Conservation (phyloP, 2,329 filamentous ascomycete species). For the Calonectria pauciramosa region DNA sequence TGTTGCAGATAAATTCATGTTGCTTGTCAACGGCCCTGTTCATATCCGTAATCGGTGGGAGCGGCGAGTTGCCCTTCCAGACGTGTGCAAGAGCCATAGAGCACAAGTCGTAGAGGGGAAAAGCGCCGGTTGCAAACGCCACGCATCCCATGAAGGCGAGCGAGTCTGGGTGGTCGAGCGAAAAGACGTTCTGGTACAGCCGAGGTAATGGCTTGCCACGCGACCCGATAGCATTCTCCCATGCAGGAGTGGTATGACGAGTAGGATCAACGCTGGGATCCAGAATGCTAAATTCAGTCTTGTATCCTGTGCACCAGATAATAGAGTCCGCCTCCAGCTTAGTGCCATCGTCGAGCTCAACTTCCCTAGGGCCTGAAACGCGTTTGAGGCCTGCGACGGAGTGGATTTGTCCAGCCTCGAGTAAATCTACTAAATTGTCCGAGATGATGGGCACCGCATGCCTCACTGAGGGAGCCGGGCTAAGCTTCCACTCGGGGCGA, state of each 20-base stretch:
- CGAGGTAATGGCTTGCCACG: slow-evolving; percentile 49
- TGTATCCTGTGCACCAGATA: slow-evolving; percentile 54
- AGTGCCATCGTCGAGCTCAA: slow-evolving; percentile 49
- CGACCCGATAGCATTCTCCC: slow-evolving; percentile 42
- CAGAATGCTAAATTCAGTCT: slow-evolving; percentile 47
- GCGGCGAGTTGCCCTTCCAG: slow-evolving; percentile 54
- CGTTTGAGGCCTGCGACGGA: slow-evolving; percentile 48
- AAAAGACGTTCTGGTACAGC: slow-evolving; percentile 61
- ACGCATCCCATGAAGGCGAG: slow-evolving; percentile 59
- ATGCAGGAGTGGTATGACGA: slow-evolving; percentile 38
- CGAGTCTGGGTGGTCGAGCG: slow-evolving; percentile 56
- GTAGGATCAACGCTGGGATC: slow-evolving; percentile 46
- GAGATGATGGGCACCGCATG: slow-evolving; percentile 45
- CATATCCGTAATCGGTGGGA: slow-evolving; percentile 56
- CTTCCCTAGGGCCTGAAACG: slow-evolving; percentile 38
- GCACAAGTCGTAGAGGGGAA: slow-evolving; percentile 56
- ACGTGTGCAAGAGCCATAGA: slow-evolving; percentile 59
- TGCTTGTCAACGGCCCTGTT: slow-evolving; percentile 49
- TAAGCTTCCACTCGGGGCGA: slow-evolving; percentile 47
- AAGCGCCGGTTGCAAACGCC: slow-evolving; percentile 51
- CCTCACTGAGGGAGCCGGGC: slow-evolving; percentile 41
- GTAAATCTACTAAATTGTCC: slow-evolving; percentile 48
- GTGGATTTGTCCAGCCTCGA: slow-evolving; percentile 53
- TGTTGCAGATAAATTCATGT: slow-evolving; percentile 49
- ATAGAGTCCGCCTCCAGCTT: slow-evolving; percentile 47